Conservation (phyloP, 2,329 filamentous ascomycete genomes). For the Colletotrichum echinochloae region DNA sequence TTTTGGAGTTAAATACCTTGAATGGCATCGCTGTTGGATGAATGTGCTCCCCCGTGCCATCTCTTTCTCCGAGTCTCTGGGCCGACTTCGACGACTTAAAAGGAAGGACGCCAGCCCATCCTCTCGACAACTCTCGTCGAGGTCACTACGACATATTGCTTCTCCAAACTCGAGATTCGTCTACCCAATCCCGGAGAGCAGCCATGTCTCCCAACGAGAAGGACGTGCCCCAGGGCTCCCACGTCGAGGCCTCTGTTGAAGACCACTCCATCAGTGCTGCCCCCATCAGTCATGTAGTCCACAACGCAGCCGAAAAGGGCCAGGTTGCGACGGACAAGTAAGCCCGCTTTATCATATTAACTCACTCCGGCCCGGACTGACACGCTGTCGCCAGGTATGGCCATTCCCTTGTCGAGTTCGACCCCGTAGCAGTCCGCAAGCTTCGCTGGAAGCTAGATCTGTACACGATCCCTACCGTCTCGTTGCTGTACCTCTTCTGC, state of each 20-base stretch:
- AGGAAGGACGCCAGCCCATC: background rate
- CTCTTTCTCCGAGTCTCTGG: background rate
- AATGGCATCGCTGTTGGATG: background rate
- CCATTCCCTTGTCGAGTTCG: conserved; percentile 63
- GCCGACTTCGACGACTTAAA: background rate
- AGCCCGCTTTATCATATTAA: conserved; percentile 2
- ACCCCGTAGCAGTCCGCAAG: conserved; percentile 66
- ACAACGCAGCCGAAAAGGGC: conserved; percentile 55
- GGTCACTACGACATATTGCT: background rate
- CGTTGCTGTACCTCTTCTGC: conserved; percentile 77
- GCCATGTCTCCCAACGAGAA: conserved; percentile 36
- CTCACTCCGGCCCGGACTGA: background rate
- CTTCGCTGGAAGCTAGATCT: conserved; percentile 75
- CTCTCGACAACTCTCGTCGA: background rate
- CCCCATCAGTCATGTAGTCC: conserved; percentile 33
- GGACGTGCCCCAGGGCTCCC: conserved; percentile 10
- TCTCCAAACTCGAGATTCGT: background rate
- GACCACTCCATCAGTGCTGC: conserved; percentile 33
- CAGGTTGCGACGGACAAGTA: conserved; percentile 61
- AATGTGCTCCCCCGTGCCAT: background rate
- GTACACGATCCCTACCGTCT: conserved; percentile 73
- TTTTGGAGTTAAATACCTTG: conserved; percentile 12
- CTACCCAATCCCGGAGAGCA: no score
- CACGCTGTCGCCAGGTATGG: conserved; percentile 55
- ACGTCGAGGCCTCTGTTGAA: conserved; percentile 29